Conservation (phyloP, 768 basidiomycete species). For the Cyclocybe aegerita region DNA sequence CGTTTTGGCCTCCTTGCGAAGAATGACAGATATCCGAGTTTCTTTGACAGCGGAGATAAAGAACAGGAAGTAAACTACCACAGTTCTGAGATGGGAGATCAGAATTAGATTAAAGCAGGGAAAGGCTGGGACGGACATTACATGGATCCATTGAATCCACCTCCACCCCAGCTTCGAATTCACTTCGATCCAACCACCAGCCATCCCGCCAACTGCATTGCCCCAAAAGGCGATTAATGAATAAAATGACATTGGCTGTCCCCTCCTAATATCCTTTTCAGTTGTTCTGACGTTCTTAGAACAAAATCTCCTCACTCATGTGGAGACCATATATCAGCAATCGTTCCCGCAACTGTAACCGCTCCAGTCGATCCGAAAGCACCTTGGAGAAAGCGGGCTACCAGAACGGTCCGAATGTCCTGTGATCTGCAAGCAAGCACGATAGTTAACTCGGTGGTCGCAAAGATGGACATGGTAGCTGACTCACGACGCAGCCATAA, state of each 20-base stretch:
- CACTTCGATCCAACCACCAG: constrained; percentile 68
- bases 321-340: constrained; percentile 65
- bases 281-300: too few species aligned
- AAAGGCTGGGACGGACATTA: constrained; percentile 43
- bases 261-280: constrained; percentile 44
- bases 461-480: background rate
- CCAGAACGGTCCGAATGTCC: constrained; percentile 56
- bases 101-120: background rate
- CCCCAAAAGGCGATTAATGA: constrained; percentile 57
- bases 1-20: constrained; percentile 60
- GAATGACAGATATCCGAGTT: constrained; percentile 67
- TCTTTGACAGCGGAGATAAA: constrained; percentile 61
- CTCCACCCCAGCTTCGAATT: constrained; percentile 63
- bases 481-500: constrained; percentile 42
- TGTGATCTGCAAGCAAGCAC: constrained; percentile 28
- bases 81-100: constrained; percentile 9
- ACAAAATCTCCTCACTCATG: constrained; percentile 41
- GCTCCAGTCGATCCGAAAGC: constrained; percentile 68
- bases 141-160: constrained; percentile 83
- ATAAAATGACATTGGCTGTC: constrained; percentile 73
- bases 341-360: constrained; percentile 68
- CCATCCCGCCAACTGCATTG: constrained; percentile 61
- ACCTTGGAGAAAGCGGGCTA: constrained; percentile 60
- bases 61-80: constrained; percentile 26
- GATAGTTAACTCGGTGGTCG: constrained; percentile 17